phyloP scores from a whole-genome alignment of 176 grass and related monocot genomes.

The Urochloa ruziziensis region DNA sequence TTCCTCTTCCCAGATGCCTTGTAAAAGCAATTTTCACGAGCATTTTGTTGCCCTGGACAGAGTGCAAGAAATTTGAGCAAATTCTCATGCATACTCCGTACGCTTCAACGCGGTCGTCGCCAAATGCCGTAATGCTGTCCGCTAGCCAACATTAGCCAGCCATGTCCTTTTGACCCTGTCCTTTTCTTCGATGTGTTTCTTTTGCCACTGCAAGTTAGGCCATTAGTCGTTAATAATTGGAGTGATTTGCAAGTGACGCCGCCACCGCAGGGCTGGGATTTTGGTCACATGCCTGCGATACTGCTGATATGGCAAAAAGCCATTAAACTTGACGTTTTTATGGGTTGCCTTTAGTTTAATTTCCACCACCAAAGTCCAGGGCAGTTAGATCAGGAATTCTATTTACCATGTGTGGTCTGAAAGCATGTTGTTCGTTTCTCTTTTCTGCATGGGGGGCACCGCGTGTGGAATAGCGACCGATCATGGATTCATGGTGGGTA shows the following conservation, averaged over 20 bases:
- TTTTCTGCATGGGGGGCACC: neutral
- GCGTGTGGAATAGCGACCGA: neutral
- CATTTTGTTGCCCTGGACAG: constrained; percentile 8
- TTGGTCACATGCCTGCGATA: neutral
- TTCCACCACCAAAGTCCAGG: neutral
- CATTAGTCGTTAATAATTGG: neutral
- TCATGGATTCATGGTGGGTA: neutral
- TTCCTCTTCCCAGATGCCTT: neutral
- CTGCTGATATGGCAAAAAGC: too few relatives aligned
- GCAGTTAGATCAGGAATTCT: neutral
- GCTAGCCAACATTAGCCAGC: neutral
- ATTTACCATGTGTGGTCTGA: neutral
- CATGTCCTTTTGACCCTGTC: neutral
- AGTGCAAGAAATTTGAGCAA: neutral
- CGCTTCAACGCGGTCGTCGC: neutral
- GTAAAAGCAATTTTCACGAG: neutral
- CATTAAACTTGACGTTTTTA: neutral
- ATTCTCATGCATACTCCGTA: neutral
- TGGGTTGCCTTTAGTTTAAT: neutral
- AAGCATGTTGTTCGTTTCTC: neutral
- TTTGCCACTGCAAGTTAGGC: neutral
- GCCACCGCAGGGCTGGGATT: neutral
- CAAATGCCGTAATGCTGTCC: neutral
- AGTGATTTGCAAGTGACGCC: neutral
- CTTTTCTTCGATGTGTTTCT: neutral